These are phyloP conservation scores for Helotiales sp. DNA, from an alignment of 2,329 filamentous ascomycete genomes.

Conservation along the genomic window DNA sequence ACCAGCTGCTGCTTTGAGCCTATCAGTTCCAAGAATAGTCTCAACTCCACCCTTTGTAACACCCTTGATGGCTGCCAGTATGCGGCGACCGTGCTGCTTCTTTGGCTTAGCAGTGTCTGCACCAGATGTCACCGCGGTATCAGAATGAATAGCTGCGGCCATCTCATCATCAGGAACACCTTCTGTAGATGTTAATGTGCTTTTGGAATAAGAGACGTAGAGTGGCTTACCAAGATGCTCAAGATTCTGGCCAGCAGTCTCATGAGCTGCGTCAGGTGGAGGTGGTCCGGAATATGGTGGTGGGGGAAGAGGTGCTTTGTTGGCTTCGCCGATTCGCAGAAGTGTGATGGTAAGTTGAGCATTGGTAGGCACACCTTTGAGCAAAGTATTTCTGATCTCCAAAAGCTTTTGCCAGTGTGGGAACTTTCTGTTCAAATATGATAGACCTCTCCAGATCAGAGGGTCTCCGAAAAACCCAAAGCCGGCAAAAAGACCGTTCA, in stretches of 20 bases:
- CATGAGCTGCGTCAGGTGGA: conserved; percentile 41
- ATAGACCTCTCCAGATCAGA: conserved; percentile 59
- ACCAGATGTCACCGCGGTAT: conserved; percentile 26
- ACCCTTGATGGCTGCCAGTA: conserved; percentile 64
- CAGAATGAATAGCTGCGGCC: conserved; percentile 41
- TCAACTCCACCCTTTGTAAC: conserved; percentile 64
- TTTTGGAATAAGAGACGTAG: conserved; percentile 32
- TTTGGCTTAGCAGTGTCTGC: conserved; percentile 22
- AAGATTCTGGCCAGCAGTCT: conserved; percentile 52
- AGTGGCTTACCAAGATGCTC: conserved; percentile 48
- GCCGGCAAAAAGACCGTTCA: conserved; percentile 65
- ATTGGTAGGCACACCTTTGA: conserved; percentile 83
- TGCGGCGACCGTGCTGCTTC: conserved; percentile 29
- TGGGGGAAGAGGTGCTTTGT: conserved; percentile 74
- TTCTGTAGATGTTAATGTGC: conserved; percentile 24
- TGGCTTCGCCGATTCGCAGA: conserved; percentile 77
- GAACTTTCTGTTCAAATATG: conserved; percentile 59
- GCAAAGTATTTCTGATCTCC: conserved; percentile 57
- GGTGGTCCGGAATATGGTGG: conserved; percentile 48
- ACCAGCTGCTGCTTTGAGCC: conserved; percentile 58
- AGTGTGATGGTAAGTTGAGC: conserved; percentile 81
- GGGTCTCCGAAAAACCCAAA: conserved; percentile 81
- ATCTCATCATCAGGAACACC: conserved; percentile 31
- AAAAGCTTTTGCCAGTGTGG: conserved; percentile 76
- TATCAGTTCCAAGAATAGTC: conserved; percentile 70